Base-by-base conservation (phyloP, 2,329 filamentous ascomycete genomes). In the Venturia nashicola region DNA sequence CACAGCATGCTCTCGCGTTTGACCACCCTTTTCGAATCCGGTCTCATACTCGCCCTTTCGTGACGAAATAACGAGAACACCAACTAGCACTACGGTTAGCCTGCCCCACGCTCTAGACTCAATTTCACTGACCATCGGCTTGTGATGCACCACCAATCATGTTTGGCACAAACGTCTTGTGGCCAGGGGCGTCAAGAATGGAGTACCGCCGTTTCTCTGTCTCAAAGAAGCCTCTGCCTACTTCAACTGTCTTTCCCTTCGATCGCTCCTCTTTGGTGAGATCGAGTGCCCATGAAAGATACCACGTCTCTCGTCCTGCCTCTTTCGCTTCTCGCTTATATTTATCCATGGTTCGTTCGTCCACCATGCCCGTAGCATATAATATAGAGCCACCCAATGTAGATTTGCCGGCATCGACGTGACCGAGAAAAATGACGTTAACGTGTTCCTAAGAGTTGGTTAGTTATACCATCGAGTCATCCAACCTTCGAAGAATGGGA, bases 11-110 rank as follows among this genome's bases (percentile, higher is more conserved):
- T 99, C 94, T 74, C 94, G 86, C 63, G 94, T 99, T 77, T 99
- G 94, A 44, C 94, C 93, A 67, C 94, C 94, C 80, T 88, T 89
- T 71, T 99, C 94, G 75, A 99, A 99, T 61, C 94, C 94, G 42
- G 94, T 97, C 78, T 99, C 94, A 76, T 97, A 99, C 78, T 99
- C 94, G 73, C 94, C 94, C 82, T 97, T 97, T 72, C 94, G 88
- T 51, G 94, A 91, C 61, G 90, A 95, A 72, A 97, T 97, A 73
- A 99, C 94, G 59, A 99, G 83, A 70, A 97, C 90, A 74, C 94
- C 94, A 40, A 99, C 51, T 57, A 57, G 6, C 27, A 36, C 16
- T 18, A 6, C 36, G 87, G 76, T 36, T 54, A 36, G 46, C 20
- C 23, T 43, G 20, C n/a, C n/a, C 20, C 18, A 18, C n/a, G 8